Base-by-base conservation (phyloP, 805 yeast genomes). In the Wilhelminamyces savonicus region DNA sequence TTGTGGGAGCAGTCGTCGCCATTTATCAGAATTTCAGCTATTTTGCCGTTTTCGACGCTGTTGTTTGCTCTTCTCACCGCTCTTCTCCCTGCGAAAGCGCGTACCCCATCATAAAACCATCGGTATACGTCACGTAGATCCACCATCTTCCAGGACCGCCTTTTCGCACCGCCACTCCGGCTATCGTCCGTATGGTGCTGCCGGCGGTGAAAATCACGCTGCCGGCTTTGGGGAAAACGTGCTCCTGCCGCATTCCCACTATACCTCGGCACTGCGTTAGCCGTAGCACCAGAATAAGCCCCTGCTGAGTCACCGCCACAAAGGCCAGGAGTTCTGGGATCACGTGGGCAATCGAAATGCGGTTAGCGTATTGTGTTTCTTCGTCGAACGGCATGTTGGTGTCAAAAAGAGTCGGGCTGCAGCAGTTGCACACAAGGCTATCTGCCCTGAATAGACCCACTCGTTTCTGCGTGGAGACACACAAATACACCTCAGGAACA, bases 221-320 rank as follows among this genome's bases (percentile, higher is more conserved):
- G 7, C 44, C 29, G 3, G 58, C 57, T 36, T 60, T 53, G 8
- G 71, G 69, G 25, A 64, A 61, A 2, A 62, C 29, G 36, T 60
- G 58, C 32, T 64, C 71, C 34, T 64, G 69, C 20, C 69, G 41
- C 66, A 64, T 59, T 4, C 65, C 69, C 27, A 39, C 52, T 0
- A 64, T 42, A 2, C 67, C 69, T 13, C 59, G 39, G 36, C 51
- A 43, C 27, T 50, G 48, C 29, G 69, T 61, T 15, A 64, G 32
- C 10, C 69, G 40, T 51, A 64, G 45, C 5, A 64, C 43, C 14
- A 59, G 37, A 10, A 62, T 53, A 7, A 57, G 32, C 1, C 71
- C 71, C 34, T 50, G 59, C 27, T 64, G 71, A 2, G 57, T 41
- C 0, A 52, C 63, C 0, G 55, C 66, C 7, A 64, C 35, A 12